Base-by-base conservation (phyloP, 2,329 filamentous ascomycete genomes). In the Aspergillus ochraceus region DNA sequence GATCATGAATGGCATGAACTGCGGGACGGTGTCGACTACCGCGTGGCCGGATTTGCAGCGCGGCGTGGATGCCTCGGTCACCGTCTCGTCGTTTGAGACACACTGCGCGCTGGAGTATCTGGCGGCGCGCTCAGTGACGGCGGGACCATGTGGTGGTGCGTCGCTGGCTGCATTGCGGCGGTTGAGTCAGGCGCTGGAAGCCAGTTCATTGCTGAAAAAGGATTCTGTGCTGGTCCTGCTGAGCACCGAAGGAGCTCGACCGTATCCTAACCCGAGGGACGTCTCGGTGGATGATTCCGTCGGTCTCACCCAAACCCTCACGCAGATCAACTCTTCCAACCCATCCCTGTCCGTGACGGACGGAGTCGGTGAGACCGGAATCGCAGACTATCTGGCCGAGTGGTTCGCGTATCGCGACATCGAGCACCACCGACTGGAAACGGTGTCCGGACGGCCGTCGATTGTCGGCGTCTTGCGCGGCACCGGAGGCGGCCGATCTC, bases 1-100 rank as follows among this genome's bases (percentile, higher is more conserved):
- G 0, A 90, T 90, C 66, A 92, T 92, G 89, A 82, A 83, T 45
- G 90, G 89, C 0, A 84, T 92, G 77, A 86, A 90, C 64, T 92
- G 89, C 61, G 89, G 88, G 0, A 90, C 87, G 0, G 80, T 90
- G 0, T 90, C 88, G 0, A 78, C 78, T 0, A 85, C 83, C 0
- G 87, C 89, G 0, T 93, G 88, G 87, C 80, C 85, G 0, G 69
- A 86, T 0, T 70, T 93, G 3, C 73, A 77, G 8, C 69, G 77
- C 0, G 84, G 86, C 0, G 80, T 91, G 0, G 86, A 90, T 74
- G 84, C 82, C 1, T 84, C 83, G 55, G 73, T 88, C 0, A 83
- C 82, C 0, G 81, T 92, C 0, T 84, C 83, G 0, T 89, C 90
- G 64, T 70, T 73, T 12, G 87, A 92, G 60, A 80, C 84, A 0